Evolutionary conservation across 805 yeast genomes (phyloP).

Genomic region (Starmera quercuum): DNA sequence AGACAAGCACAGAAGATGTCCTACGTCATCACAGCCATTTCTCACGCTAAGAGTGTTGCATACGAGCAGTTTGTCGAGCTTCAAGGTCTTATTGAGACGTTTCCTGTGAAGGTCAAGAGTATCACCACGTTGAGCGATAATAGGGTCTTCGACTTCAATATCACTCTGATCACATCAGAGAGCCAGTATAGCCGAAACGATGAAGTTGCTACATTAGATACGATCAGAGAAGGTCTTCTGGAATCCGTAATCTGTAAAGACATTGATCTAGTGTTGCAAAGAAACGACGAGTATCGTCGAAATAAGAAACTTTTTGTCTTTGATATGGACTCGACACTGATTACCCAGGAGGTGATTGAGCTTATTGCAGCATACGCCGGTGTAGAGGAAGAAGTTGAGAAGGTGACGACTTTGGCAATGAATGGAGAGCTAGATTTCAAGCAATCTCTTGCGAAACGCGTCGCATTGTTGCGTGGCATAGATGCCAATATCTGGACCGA

Average conservation of each 20-base stretch:
- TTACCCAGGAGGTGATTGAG: constrained; percentile 94
- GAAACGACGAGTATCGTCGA: constrained; percentile 24
- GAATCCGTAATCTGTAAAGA: constrained; percentile 15
- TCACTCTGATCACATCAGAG: constrained; percentile 11
- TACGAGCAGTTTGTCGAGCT: constrained; percentile 15
- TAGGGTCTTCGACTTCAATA: constrained; percentile 32
- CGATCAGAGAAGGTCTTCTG: constrained; percentile 6
- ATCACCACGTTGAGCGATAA: constrained; percentile 22
- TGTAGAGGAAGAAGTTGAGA: constrained; percentile 81
- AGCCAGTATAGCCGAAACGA: constrained; percentile 8
- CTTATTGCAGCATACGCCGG: constrained; percentile 90
- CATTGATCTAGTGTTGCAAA: constrained; percentile 39
- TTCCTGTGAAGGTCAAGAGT: constrained; percentile 23
- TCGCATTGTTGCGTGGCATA: constrained; percentile 74
- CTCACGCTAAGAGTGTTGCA: constrained; percentile 12
- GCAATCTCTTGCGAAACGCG: constrained; percentile 72
- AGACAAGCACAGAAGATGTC: background rate
- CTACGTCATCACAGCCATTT: constrained; percentile 21
- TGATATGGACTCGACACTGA: constrained; percentile 97
- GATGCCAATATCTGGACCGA: constrained; percentile 73
- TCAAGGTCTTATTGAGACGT: constrained; percentile 16
- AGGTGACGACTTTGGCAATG: constrained; percentile 91
- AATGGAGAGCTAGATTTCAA: constrained; percentile 92
- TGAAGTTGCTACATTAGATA: constrained; percentile 7
- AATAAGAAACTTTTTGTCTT: constrained; percentile 62